Base-by-base conservation (phyloP, 371 early-diverging fungal genomes). In the Mortierella sp. region DNA sequence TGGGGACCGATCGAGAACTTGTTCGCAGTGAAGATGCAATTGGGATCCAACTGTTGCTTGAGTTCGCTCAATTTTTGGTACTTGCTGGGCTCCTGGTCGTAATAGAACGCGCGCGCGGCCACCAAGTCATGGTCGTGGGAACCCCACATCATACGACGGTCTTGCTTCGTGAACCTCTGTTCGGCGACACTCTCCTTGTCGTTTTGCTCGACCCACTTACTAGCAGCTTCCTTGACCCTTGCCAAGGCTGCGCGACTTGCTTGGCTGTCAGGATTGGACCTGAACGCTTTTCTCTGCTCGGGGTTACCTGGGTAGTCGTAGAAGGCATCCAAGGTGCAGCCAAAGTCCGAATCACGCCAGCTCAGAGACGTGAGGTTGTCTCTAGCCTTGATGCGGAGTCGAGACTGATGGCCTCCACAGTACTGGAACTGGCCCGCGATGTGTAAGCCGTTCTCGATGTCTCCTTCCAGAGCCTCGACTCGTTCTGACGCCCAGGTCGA, bases 101-200 rank as follows among this genome's bases (percentile, higher is more conserved):
- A 47, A 26, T 58, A 66, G 49, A n/a, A 60, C 22, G 18, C 3
- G 24, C 47, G 62, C n/a, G 64, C 54, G 12, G 68, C 66, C 51
- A 20, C 18, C 61, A 83, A 35, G 78, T 83, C 70, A 66, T 63
- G n/a, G 37, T 83, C 78, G 67, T 68, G 39, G 10, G 78, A 73
- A 14, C 71, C 77, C 78, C 83, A 83, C 28, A 83, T n/a, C 51
- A 78, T 9, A n/a, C 83, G 79, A 58, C 79, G 83, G 24, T 83
- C 83, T 37, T 83, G 61, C 9, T 5, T 30, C 16, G 62, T 64
- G 43, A 78, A 78, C 45, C 3, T 61, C 22, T 62, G 51, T 1
- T 37, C 39, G n/a, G 52, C 67, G 45, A 83, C 74, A 16, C 70
- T 54, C 20, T 61, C 60, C 28, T 11, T 55, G 54, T 60, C 65